A percentile compares a stretch with the other conserved stretches of the same genome.
These are phyloP conservation scores for Vitis labrusca DNA, from an alignment of 164 flowering plant species.

Conservation along the genomic window DNA sequence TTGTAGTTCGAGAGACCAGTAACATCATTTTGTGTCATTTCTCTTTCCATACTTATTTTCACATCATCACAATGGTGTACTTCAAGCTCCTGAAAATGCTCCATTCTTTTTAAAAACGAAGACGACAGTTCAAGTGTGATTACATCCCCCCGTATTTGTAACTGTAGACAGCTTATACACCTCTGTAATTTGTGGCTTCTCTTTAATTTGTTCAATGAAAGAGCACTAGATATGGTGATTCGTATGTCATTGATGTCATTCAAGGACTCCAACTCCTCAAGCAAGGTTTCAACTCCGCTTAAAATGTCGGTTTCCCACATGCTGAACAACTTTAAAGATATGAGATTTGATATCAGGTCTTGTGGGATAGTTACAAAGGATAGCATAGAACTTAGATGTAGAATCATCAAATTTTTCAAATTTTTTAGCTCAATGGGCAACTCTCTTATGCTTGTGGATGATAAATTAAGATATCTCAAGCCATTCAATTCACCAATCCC, in stretches of 20 bases:
- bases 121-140: no score
- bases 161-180: no score
- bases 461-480: slow-evolving; percentile 12
- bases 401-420: slow-evolving; percentile 5
- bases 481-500: no score
- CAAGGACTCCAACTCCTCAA: slow-evolving; percentile 1
- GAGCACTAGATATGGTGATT: no score
- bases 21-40: no score
- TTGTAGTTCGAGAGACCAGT: no score
- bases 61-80: no score
- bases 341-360: slow-evolving; percentile 1
- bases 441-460: not conserved
- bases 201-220: no score
- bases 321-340: not conserved
- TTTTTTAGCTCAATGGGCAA: slow-evolving; percentile 7
- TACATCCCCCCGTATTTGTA: no score
- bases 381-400: not conserved
- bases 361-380: not conserved
- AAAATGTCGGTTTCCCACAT: fast-evolving
- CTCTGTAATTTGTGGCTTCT: no score
- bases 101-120: no score
- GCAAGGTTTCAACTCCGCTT: not conserved
- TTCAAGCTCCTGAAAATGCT: fast-evolving
- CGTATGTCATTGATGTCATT: not conserved
- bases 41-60: no score